phyloP scores from a whole-genome alignment of 225 moss, liverwort and hornwort species.

The Rhytidiadelphus loreus region DNA sequence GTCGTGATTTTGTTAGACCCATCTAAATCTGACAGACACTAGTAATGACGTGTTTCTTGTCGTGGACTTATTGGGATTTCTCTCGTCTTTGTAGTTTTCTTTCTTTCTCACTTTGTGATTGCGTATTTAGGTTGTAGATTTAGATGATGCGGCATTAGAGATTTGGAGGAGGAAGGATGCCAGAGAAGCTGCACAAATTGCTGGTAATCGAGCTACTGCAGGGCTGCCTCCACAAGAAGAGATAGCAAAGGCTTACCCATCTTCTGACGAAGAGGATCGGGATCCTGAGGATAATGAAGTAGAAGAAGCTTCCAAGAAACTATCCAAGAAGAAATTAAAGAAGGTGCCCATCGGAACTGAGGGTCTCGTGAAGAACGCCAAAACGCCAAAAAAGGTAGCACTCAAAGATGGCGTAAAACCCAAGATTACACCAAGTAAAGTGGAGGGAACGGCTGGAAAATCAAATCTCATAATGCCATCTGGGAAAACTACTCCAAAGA shows the following conservation, averaged over 20 bases:
- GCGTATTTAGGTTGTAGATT: constrained; percentile 41
- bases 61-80: neutral
- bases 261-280: constrained; percentile 80
- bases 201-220: constrained; percentile 51
- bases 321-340: constrained; percentile 27
- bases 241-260: constrained; percentile 47
- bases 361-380: constrained; percentile 30
- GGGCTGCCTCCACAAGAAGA: constrained; percentile 64
- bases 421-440: constrained; percentile 20
- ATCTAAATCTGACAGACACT: neutral
- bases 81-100: neutral
- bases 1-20: neutral
- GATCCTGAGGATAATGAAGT: constrained; percentile 18
- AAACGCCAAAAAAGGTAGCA: constrained; percentile 22
- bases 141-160: constrained; percentile 79
- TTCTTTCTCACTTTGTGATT: neutral
- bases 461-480: constrained; percentile 1
- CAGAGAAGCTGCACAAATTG: constrained; percentile 51
- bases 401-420: constrained; percentile 26
- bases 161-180: constrained; percentile 87
- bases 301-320: constrained; percentile 18
- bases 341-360: constrained; percentile 18
- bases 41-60: neutral
- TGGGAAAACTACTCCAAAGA: constrained; percentile 24
- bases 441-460: constrained; percentile 22